These are phyloP conservation scores for Epichloe sylvatica DNA, from an alignment of 2,329 filamentous ascomycete genomes.

Conservation along the genomic window DNA sequence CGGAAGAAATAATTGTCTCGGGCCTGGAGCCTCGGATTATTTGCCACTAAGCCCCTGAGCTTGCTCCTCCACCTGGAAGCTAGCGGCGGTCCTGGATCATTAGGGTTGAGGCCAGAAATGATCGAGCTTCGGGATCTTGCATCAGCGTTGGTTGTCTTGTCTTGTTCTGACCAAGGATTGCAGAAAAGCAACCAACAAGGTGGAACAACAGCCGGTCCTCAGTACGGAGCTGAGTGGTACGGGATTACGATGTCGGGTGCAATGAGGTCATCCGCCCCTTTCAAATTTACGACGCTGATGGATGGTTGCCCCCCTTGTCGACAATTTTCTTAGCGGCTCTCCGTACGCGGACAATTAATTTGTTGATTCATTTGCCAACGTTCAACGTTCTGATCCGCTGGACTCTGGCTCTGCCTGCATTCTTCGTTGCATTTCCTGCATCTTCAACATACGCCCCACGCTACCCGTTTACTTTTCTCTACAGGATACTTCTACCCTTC, in stretches of 20 bases:
- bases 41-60: not conserved
- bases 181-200: too few relatives aligned
- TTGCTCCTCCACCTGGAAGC: not conserved
- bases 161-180: not conserved
- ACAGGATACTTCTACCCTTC: not conserved
- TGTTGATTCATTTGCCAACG: not conserved
- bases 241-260: not conserved
- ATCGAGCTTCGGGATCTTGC: too few relatives aligned
- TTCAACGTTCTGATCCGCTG: not conserved
- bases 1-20: not conserved
- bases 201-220: not conserved
- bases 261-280: conserved; percentile 3
- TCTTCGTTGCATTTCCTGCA: not conserved
- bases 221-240: too few relatives aligned
- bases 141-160: not conserved
- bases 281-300: not conserved
- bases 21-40: not conserved
- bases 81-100: not conserved
- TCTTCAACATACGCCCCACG: not conserved
- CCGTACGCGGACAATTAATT: not conserved
- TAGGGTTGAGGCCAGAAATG: too few relatives aligned
- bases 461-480: not conserved
- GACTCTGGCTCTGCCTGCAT: not conserved
- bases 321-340: conserved; percentile 1
- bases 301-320: not conserved